Evolutionary conservation across 768 basidiomycete genomes (phyloP).

Genomic region (Lepiota venenata): DNA sequence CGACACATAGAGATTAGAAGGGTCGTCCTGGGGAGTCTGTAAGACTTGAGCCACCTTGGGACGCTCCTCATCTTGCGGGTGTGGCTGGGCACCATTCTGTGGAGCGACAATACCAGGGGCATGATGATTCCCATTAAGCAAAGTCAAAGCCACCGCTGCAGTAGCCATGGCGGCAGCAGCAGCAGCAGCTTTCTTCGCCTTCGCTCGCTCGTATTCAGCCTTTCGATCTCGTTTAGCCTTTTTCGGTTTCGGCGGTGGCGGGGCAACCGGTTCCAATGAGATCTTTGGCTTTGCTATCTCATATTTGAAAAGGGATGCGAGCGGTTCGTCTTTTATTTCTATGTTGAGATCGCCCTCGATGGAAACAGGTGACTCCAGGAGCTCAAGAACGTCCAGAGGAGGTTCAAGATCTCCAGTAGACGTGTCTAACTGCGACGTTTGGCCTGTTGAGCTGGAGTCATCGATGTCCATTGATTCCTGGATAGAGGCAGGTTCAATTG

Average conservation of each 20-base stretch:
- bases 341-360: conserved; percentile 54
- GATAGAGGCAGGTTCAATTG: background rate
- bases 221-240: conserved; percentile 37
- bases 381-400: conserved; percentile 49
- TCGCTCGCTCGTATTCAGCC: conserved; percentile 34
- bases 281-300: conserved; percentile 63
- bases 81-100: background rate
- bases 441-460: background rate
- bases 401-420: conserved; percentile 77
- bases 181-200: conserved; percentile 26
- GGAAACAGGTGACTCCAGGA: conserved; percentile 49
- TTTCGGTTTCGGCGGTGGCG: conserved; percentile 33
- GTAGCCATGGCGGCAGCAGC: conserved; percentile 17
- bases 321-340: conserved; percentile 51
- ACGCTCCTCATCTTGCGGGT: background rate
- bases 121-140: conserved; percentile 15
- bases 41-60: background rate
- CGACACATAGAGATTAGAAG: conserved; percentile 36
- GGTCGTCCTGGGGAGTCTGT: conserved; percentile 29
- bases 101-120: background rate
- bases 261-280: conserved; percentile 54
- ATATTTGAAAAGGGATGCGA: conserved; percentile 65
- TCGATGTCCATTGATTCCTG: conserved; percentile 2
- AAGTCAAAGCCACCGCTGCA: conserved; percentile 8
- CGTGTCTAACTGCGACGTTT: conserved; percentile 6